Evolutionary conservation across 176 grass and related monocot species (phyloP).

Genomic region (Oryza glumipatula): DNA sequence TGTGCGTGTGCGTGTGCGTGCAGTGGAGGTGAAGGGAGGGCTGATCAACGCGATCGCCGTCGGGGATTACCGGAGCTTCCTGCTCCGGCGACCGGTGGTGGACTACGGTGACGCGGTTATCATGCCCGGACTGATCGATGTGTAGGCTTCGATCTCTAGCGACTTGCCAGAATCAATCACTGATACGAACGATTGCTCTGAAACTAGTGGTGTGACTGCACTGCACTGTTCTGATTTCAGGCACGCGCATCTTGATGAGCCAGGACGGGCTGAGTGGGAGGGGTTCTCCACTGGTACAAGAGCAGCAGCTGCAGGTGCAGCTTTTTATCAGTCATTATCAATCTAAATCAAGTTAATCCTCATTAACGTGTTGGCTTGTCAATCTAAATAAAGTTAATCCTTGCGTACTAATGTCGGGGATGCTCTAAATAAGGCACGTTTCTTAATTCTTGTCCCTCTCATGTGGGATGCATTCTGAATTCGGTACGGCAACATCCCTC

Average conservation of each 20-base stretch:
- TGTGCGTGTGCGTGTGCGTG: not conserved
- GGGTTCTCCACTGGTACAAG: constrained; percentile 92
- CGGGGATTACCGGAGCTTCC: constrained; percentile 52
- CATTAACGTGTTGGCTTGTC: not conserved
- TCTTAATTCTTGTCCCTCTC: not conserved
- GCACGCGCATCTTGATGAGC: constrained; percentile 92
- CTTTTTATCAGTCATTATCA: not conserved
- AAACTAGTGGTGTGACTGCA: not conserved
- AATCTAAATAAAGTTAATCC: not conserved
- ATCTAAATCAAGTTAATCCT: not conserved
- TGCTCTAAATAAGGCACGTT: not conserved
- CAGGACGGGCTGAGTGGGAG: constrained; percentile 87
- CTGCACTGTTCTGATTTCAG: constrained; percentile 39
- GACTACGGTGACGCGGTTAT: constrained; percentile 87
- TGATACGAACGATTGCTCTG: constrained; percentile 4
- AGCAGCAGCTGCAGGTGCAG: constrained; percentile 81
- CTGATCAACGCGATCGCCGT: constrained; percentile 67
- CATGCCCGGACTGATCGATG: constrained; percentile 97
- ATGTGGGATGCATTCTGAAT: not conserved
- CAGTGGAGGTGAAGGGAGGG: constrained; percentile 90
- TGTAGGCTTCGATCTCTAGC: constrained; percentile 43
- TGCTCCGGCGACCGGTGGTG: constrained; percentile 48
- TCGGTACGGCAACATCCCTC: not conserved
- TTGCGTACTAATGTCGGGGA: not conserved
- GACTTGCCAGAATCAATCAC: not conserved